Evolutionary conservation across 2,329 filamentous ascomycete species (phyloP).

Genomic region (Dactylellina haptotyla): DNA sequence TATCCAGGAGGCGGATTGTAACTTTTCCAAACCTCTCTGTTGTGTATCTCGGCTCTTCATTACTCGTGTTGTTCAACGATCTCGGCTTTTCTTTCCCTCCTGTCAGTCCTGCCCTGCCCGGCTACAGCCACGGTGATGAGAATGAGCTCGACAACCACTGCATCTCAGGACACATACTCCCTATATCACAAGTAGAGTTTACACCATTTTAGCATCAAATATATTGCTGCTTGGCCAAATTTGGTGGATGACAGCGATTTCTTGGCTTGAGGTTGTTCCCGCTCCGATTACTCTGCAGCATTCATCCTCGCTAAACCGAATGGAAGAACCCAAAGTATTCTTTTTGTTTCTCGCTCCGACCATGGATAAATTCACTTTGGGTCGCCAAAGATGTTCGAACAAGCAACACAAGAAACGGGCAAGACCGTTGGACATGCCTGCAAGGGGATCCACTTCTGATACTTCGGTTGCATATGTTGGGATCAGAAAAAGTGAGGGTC

Average conservation of each 20-base stretch:
- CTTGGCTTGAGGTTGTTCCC: constrained; percentile 19
- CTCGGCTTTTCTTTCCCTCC: constrained; percentile 13
- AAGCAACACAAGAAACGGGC: constrained; percentile 12
- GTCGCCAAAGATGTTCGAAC: neutral
- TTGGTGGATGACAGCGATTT: constrained; percentile 19
- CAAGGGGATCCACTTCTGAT: constrained; percentile 6
- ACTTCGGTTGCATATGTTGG: constrained; percentile 5
- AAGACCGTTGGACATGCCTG: neutral
- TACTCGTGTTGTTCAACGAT: neutral
- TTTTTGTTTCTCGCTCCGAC: neutral
- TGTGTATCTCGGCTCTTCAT: neutral
- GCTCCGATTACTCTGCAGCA: constrained; percentile 19
- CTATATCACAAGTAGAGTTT: neutral
- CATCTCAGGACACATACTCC: neutral
- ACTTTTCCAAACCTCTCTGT: constrained; percentile 2
- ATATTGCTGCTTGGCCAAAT: constrained; percentile 19
- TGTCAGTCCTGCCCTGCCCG: neutral
- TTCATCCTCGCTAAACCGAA: neutral
- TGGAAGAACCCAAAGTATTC: neutral
- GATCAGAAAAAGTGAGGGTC: neutral
- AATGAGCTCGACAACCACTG: constrained; percentile 1
- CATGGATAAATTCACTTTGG: neutral
- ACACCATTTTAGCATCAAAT: constrained; percentile 9
- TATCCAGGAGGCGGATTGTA: constrained; percentile 7
- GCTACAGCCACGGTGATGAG: constrained; percentile 6